Percentiles rank a stretch among this genome's conserved stretches.
These are phyloP conservation scores for Auriscalpium microsporum DNA, from an alignment of 768 basidiomycete species.

Conservation along the genomic window DNA sequence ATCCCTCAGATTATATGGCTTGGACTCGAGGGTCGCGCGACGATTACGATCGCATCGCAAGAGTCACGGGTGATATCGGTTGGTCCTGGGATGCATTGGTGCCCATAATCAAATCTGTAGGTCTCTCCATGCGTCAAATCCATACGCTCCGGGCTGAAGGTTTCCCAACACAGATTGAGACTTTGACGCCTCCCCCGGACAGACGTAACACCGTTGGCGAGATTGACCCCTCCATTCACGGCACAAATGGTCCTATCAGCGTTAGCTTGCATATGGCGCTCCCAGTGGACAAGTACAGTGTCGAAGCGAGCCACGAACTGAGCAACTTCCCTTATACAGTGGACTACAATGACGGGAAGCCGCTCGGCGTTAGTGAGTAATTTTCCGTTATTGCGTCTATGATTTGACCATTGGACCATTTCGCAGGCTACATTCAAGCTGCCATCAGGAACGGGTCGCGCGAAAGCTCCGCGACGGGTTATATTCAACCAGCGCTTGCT, in stretches of 20 bases:
- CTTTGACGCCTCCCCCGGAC: constrained; percentile 29
- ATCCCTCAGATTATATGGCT: constrained; percentile 17
- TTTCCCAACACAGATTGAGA: constrained; percentile 17
- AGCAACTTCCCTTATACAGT: constrained; percentile 33
- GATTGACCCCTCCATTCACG: constrained; percentile 31
- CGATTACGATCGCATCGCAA: constrained; percentile 20
- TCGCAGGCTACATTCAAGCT: not conserved
- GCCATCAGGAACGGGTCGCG: constrained; percentile 1
- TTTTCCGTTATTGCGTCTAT: not conserved
- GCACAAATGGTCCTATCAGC: constrained; percentile 27
- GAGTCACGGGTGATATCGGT: constrained; percentile 18
- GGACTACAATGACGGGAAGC: constrained; percentile 35
- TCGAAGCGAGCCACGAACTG: constrained; percentile 27
- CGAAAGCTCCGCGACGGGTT: constrained; percentile 2
- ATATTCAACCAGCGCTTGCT: not conserved
- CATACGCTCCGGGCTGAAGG: not conserved
- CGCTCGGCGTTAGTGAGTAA: constrained; percentile 31
- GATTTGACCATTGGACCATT: not conserved
- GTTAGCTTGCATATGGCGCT: not conserved
- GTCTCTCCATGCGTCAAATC: no score
- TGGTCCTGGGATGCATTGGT: constrained; percentile 14
- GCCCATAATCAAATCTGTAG: not conserved
- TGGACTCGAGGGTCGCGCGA: constrained; percentile 21
- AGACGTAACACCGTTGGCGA: constrained; percentile 29
- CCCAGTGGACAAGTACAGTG: constrained; percentile 23